Base-by-base conservation (phyloP, 768 basidiomycete genomes). In the Amanita thiersii region DNA sequence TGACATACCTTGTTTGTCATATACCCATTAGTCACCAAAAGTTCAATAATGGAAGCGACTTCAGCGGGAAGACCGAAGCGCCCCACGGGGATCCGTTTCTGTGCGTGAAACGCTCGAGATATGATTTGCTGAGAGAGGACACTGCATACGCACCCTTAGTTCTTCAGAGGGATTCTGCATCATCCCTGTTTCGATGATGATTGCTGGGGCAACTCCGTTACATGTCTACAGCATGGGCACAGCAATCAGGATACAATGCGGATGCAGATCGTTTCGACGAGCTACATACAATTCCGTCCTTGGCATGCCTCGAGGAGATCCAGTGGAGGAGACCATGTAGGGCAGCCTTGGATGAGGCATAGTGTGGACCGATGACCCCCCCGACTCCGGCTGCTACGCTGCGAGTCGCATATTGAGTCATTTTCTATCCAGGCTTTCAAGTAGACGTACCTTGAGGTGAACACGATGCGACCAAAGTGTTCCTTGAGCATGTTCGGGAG, bases 311-410 rank as follows among this genome's bases (percentile, higher is more conserved):
- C 36, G 54, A 56, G 5, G 73, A 68, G n/a, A 75, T 54, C 75
- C 75, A 75, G 46, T 75, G 75, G 26, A 75, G 55, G 4, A 75
- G 58, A 0, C 75, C 75, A 46, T 75, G 73, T 45, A 75, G 48
- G 2, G 73, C 75, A 1, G 72, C 66, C 45, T 77, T 77, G 0
- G 73, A 73, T 0, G 72, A 74, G 4, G 75, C 72, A 40, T 77
- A 75, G 43, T 77, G 75, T 0, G 75, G 73, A 0, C 75, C 75
- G 32, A 77, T 60, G 1, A 75, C 69, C 1, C 75, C 75, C 9
- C 73, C 75, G 18, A 64, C 70, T 1, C 68, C 63, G 4, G 73
- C 68, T 9, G 73, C 73, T 28, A 75, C 68, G 46, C 73, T 72
- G 47, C 14, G 14, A 35, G 14, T 33, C 9, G 24, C 14, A 40